Percentiles rank a stretch among this genome's conserved stretches.
Conservation (phyloP, 2,329 filamentous ascomycete species). For the Acephala macrosclerotiorum region DNA sequence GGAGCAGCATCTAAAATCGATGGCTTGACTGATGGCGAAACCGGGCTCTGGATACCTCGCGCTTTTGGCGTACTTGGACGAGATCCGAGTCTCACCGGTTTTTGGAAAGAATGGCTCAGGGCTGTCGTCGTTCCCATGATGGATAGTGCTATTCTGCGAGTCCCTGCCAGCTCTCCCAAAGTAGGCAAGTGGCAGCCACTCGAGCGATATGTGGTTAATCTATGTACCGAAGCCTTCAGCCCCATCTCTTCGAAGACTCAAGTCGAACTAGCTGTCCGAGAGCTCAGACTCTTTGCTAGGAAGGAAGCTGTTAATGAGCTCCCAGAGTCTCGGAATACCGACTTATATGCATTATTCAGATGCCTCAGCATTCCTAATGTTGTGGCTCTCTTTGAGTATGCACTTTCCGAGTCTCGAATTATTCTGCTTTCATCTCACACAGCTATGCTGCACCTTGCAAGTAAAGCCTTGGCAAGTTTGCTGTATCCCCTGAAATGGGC, state of each 20-base stretch:
- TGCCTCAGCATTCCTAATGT: constrained; percentile 92
- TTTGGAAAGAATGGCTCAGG: constrained; percentile 99
- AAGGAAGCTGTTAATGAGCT: constrained; percentile 94
- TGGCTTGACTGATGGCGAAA: constrained; percentile 92
- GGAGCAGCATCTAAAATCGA: constrained; percentile 97
- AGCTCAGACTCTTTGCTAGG: constrained; percentile 88
- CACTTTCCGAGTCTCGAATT: constrained; percentile 90
- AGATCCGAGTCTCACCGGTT: constrained; percentile 82
- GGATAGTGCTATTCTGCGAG: constrained; percentile 80
- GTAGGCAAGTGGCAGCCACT: constrained; percentile 95
- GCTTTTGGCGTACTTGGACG: constrained; percentile 92
- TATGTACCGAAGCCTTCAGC: constrained; percentile 93
- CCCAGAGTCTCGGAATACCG: constrained; percentile 87
- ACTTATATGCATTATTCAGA: constrained; percentile 92
- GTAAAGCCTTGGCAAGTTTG: constrained; percentile 83
- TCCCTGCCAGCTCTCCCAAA: constrained; percentile 87
- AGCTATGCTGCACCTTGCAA: constrained; percentile 93
- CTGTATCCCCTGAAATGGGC: constrained; percentile 93
- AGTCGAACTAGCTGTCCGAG: constrained; percentile 88
- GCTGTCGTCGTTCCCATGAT: constrained; percentile 96
- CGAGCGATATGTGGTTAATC: constrained; percentile 95
- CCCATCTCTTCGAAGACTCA: constrained; percentile 94
- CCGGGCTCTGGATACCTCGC: constrained; percentile 92
- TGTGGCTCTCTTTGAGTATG: constrained; percentile 90
- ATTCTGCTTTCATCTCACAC: constrained; percentile 96